Base-by-base conservation (phyloP, 208 protist species). In the Trypanosoma lewisi region DNA sequence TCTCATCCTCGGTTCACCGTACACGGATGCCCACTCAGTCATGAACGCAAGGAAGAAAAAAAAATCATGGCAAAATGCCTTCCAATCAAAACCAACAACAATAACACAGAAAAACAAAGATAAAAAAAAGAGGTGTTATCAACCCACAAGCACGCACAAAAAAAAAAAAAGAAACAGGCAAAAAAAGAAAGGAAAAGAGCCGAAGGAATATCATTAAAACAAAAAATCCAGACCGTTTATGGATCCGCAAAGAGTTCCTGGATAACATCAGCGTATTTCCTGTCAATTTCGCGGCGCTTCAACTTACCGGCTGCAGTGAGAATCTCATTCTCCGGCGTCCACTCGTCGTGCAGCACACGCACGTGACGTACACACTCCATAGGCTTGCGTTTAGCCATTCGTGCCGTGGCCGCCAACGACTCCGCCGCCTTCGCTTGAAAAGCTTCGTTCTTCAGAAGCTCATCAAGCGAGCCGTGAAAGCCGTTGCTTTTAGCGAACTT, bases 251-350 rank as follows among this genome's bases (percentile, higher is more conserved):
- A 94, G 14, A 93, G 73, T 34, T 83, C 50, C 12, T 72, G 31
- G 69, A 96, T 93, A n/a, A 73, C 39, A 7, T 64, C 58, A 14
- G 62, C 67, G 73, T 94, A 94, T 50, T 79, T 65, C 57, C 79
- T 64, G 19, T 90, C 82, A 28, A 96, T 82, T 16, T 58, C 64
- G 34, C 63, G 53, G 21, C 89, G 80, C n/a, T 80, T 78, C 52
- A 96, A 57, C 70, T 96, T 96, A 37, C 79, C 55, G n/a, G 86
- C 75, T 11, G 89, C 83, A 2, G 89, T 96, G 23, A 91, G 50
- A 19, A 93, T 52, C 21, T 74, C 78, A 69, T 95, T 95, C 73
- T 95, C 86, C 9, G 85, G 72, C 3, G 86, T 93, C 89, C 89
- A 95, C 69, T 93, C 86, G 31, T 93, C 86, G 14, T 14, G 53